Evolutionary conservation across 495 filamentous ascomycete genomes (phyloP).

Genomic region (Aspergillus asperescens): DNA sequence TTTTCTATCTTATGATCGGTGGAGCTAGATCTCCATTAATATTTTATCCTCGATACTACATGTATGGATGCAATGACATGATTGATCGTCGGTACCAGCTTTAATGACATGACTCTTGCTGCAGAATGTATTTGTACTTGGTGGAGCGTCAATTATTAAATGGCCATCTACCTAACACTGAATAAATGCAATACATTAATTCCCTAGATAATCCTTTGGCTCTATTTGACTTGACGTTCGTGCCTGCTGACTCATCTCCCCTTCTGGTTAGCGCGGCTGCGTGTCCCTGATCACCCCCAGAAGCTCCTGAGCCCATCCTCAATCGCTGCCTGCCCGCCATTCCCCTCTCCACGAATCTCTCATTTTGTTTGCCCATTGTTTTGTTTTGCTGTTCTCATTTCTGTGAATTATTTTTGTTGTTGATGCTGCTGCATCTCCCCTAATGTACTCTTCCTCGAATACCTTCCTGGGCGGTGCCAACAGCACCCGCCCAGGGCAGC

Average conservation of each 20-base stretch:
- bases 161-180: not conserved
- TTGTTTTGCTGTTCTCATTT: slow-evolving; percentile 11
- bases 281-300: slow-evolving; percentile 15
- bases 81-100: not conserved
- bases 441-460: slow-evolving; percentile 87
- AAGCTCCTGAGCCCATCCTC: slow-evolving; percentile 12
- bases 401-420: slow-evolving; percentile 18
- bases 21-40: slow-evolving; percentile 3
- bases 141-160: no score
- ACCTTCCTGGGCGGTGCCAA: slow-evolving; percentile 74
- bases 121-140: not conserved
- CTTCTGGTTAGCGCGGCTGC: slow-evolving; percentile 7
- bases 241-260: slow-evolving; percentile 9
- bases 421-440: slow-evolving; percentile 28
- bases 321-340: slow-evolving; percentile 8
- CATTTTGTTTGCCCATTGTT: slow-evolving; percentile 8
- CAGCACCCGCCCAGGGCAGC: slow-evolving; percentile 65
- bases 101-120: not conserved
- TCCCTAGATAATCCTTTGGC: not conserved
- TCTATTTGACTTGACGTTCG: not conserved
- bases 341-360: slow-evolving; percentile 5
- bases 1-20: slow-evolving; percentile 3
- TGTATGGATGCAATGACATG: slow-evolving; percentile 10
- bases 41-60: not conserved
- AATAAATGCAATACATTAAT: not conserved